phyloP scores from a whole-genome alignment of 495 filamentous ascomycete species.

The Lepidopterella palustris region DNA sequence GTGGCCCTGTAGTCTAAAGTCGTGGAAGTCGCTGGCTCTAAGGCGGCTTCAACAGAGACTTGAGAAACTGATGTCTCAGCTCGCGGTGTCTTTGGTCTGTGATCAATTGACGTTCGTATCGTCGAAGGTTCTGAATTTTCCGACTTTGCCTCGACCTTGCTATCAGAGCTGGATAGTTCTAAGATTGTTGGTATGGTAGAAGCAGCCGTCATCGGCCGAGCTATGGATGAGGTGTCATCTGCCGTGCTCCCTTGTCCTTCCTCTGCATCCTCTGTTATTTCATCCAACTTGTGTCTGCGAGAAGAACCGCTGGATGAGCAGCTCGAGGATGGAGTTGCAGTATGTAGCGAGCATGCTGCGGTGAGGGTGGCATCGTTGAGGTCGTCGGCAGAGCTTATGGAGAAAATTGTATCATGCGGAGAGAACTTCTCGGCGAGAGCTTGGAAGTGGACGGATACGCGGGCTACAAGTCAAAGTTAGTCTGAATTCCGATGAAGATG shows the following conservation, averaged over 20 bases:
- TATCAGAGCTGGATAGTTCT: neutral
- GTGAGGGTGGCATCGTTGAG: slow-evolving; percentile 83
- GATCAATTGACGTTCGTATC: neutral
- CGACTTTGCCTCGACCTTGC: neutral
- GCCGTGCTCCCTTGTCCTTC: slow-evolving; percentile 51
- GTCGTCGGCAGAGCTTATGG: slow-evolving; percentile 64
- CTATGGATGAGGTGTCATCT: slow-evolving; percentile 7
- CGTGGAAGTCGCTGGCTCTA: neutral
- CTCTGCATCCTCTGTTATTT: slow-evolving; percentile 78
- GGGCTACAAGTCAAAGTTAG: slow-evolving; percentile 49
- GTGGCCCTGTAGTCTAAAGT: slow-evolving; percentile 10
- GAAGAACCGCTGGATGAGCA: slow-evolving; percentile 76
- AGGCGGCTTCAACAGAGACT: neutral
- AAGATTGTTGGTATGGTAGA: slow-evolving; percentile 13
- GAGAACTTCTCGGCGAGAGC: slow-evolving; percentile 78
- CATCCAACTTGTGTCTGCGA: slow-evolving; percentile 68
- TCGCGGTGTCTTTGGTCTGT: neutral
- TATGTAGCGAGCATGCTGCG: slow-evolving; percentile 82
- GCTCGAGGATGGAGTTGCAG: slow-evolving; percentile 77
- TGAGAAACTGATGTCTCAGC: slow-evolving; percentile 10
- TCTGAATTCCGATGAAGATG: neutral
- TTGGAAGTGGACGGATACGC: slow-evolving; percentile 89
- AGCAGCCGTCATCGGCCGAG: slow-evolving; percentile 13
- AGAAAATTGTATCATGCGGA: slow-evolving; percentile 77
- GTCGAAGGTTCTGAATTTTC: neutral